A percentile compares a stretch with the other conserved stretches of the same genome.
Evolutionary conservation across 169 alveolate species (phyloP).

Genomic region (Plasmodium chabaudi): DNA sequence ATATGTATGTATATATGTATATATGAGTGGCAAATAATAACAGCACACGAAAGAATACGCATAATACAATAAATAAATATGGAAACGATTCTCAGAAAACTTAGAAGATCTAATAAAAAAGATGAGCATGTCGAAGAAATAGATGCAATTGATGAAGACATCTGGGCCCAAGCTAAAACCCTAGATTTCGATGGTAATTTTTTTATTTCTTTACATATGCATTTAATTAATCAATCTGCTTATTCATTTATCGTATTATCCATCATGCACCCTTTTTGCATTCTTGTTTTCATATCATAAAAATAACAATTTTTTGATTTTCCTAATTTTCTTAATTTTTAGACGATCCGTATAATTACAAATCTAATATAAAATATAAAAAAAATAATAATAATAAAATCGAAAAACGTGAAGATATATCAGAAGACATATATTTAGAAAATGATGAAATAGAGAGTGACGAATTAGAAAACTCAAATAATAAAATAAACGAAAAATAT

Average conservation of each 20-base stretch:
- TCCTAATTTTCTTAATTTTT: background rate
- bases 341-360: constrained; percentile 33
- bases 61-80: constrained; percentile 26
- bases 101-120: constrained; percentile 61
- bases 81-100: constrained; percentile 67
- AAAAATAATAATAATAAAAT: constrained; percentile 5
- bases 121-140: constrained; percentile 30
- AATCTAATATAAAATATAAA: constrained; percentile 3
- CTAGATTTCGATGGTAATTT: constrained; percentile 52
- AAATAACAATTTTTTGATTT: background rate
- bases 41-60: background rate
- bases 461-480: constrained; percentile 8
- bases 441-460: constrained; percentile 13
- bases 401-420: constrained; percentile 38
- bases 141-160: constrained; percentile 52
- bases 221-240: too few relatives aligned
- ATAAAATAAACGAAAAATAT: constrained; percentile 8
- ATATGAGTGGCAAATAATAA: background rate
- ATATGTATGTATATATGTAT: too few relatives aligned
- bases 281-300: too few relatives aligned
- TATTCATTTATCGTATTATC: too few relatives aligned
- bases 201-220: too few relatives aligned
- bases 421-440: constrained; percentile 23
- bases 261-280: too few relatives aligned
- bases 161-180: constrained; percentile 71